These are phyloP conservation scores for Pugionium cornutum DNA, from an alignment of 345 rosid species.

Conservation along the genomic window DNA sequence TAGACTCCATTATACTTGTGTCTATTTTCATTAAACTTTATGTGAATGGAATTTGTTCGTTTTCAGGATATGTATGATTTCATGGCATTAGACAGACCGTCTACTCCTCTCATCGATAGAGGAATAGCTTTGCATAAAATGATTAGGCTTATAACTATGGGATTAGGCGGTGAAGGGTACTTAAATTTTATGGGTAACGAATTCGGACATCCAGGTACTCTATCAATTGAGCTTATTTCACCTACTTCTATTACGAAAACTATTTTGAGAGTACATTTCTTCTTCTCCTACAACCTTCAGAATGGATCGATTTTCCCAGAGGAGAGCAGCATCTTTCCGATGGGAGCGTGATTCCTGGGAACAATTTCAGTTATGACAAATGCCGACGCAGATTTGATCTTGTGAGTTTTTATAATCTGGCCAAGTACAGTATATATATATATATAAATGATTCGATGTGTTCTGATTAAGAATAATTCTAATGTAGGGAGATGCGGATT, in stretches of 20 bases:
- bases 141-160: conserved; percentile 97
- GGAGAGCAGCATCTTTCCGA: conserved; percentile 73
- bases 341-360: conserved; percentile 68
- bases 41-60: conserved; percentile 11
- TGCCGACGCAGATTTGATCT: conserved; percentile 95
- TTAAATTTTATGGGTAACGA: conserved; percentile 99
- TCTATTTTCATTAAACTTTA: background rate
- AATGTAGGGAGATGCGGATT: conserved; percentile 75
- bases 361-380: conserved; percentile 77
- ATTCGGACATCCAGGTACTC: conserved; percentile 95
- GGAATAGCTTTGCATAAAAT: conserved; percentile 97
- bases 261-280: background rate
- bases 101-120: conserved; percentile 82
- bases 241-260: conserved; percentile 1
- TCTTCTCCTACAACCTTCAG: conserved; percentile 46
- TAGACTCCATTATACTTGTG: conserved; percentile 1
- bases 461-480: conserved; percentile 21
- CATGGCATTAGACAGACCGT: conserved; percentile 88
- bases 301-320: conserved; percentile 99
- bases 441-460: conserved; percentile 19
- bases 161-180: conserved; percentile 96
- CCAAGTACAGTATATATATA: conserved; percentile 9
- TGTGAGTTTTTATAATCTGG: conserved; percentile 47
- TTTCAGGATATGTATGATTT: conserved; percentile 96
- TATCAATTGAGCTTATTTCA: conserved; percentile 22